Evolutionary conservation across 208 protist species (phyloP), one percentile per base, ranked within the genome.

Genomic region (Wallacemonas rigidus): DNA sequence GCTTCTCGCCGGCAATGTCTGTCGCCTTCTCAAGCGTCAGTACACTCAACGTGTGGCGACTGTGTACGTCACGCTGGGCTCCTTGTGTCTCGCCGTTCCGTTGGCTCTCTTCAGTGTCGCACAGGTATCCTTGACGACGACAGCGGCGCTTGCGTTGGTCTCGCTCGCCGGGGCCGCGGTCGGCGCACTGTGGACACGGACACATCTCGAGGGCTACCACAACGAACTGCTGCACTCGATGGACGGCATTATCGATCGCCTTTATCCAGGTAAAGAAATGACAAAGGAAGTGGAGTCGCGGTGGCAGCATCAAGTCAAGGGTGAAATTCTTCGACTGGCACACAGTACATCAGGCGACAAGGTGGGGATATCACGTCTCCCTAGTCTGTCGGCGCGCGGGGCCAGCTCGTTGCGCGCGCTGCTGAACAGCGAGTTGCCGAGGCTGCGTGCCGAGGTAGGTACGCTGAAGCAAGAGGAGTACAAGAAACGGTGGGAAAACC

Each of bases 221-320:
- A 41, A 61, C 0, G 26, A 47, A 0, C 44, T 91, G 9, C 51
- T 89, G 7, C 36, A 68, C 40, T 56, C 75, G 9, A 74, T 65
- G 47, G 85, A 93, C 63, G 64, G 62, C 69, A 60, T 83, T 14
- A 14, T 93, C 15, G 77, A 74, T 38, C 71, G 73, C 39, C 54
- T 90, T 44, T 90, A 82, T 76, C 71, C 78, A 12, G 53, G 77
- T 8, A 76, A 79, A 40, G 75, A 82, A 15, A 81, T 69, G 26
- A 89, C 85, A 5, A 61, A 78, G 40, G 85, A 90, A 40, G 67
- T 89, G 9, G 71, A 83, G 50, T 44, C 83, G 36, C 85, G 88
- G 40, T 93, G 88, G 88, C 67, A 72, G 36, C 81, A 83, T 57
- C 56, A 54, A 26, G 88, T 93, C 57, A 85, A 76, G 71, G 86